Evolutionary conservation across 805 yeast genomes (phyloP).

Genomic region (Wickerhamiella vanderwaltii): DNA sequence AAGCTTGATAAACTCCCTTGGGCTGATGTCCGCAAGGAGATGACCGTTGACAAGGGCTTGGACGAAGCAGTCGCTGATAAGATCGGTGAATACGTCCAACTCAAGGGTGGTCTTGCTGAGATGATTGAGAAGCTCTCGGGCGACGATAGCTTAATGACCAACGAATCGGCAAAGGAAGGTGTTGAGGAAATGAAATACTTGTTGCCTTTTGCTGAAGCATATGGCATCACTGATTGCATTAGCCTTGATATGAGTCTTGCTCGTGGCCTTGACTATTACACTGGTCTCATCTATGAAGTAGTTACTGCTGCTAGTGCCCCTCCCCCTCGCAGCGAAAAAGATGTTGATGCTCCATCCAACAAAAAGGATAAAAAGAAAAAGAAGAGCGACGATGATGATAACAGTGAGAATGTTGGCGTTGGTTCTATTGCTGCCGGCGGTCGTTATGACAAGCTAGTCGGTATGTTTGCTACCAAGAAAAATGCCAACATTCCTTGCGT

Average conservation of each 20-base stretch:
- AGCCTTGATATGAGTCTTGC: slow-evolving; percentile 90
- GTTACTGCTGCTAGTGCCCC: slow-evolving; percentile 96
- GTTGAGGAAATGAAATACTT: slow-evolving; percentile 64
- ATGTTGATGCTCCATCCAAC: slow-evolving; percentile 19
- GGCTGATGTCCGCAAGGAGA: slow-evolving; percentile 87
- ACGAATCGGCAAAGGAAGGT: slow-evolving; percentile 70
- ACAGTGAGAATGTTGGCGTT: slow-evolving; percentile 92
- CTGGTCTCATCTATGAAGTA: slow-evolving; percentile 93
- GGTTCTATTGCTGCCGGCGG: slow-evolving; percentile 99
- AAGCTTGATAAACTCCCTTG: slow-evolving; percentile 92
- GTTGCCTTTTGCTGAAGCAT: slow-evolving; percentile 71
- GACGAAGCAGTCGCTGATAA: slow-evolving; percentile 83
- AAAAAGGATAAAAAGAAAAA: slow-evolving; percentile 27
- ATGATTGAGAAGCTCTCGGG: slow-evolving; percentile 40
- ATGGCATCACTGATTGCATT: slow-evolving; percentile 45
- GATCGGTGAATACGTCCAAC: slow-evolving; percentile 83
- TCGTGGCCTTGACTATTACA: slow-evolving; percentile 94
- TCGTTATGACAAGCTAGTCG: slow-evolving; percentile 90
- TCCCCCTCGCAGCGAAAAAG: slow-evolving; percentile 58
- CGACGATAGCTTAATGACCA: slow-evolving; percentile 47
- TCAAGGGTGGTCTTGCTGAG: slow-evolving; percentile 46
- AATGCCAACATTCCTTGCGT: slow-evolving; percentile 83
- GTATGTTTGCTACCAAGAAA: slow-evolving; percentile 86
- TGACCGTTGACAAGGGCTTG: slow-evolving; percentile 83
- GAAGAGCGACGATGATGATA: slow-evolving; percentile 65